phyloP scores from a whole-genome alignment of 306 rosid species.

The Pyrus pyrifolia region DNA sequence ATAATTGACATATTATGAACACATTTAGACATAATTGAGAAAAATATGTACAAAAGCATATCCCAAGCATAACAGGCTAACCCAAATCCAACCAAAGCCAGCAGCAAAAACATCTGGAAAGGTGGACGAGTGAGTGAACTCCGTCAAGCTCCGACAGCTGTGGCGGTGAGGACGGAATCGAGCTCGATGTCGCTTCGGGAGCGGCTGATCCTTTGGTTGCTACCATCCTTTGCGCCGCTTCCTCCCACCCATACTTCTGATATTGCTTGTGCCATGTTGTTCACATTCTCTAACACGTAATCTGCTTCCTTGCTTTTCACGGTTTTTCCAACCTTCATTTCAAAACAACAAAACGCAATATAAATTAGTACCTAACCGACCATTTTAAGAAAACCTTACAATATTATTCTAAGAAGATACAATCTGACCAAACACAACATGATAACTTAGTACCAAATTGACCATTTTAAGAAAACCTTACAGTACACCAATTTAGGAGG shows the following conservation, averaged over 20 bases:
- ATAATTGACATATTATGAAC: not conserved
- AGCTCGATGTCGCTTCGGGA: conserved; percentile 47
- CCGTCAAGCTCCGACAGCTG: conserved; percentile 56
- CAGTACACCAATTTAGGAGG: not conserved
- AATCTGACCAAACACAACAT: too few relatives aligned
- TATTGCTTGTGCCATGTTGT: conserved; percentile 31
- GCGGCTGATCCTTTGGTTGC: conserved; percentile 23
- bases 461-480: not conserved
- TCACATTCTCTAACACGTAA: conserved; percentile 44
- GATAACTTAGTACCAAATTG: not conserved
- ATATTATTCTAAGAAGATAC: not conserved
- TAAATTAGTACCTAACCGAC: not conserved
- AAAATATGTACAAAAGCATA: not conserved
- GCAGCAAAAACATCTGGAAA: not conserved
- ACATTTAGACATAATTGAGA: not conserved
- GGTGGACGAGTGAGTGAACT: not conserved
- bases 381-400: not conserved
- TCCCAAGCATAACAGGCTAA: not conserved
- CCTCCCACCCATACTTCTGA: conserved; percentile 54
- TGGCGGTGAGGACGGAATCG: conserved; percentile 25
- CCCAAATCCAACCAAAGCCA: not conserved
- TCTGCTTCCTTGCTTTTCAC: conserved; percentile 57
- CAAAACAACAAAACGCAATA: not conserved
- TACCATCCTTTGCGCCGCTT: conserved; percentile 17
- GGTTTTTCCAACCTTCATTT: conserved; percentile 49